Evolutionary conservation across 2,329 filamentous ascomycete genomes (phyloP), one percentile per base, ranked within the genome.

Genomic region (Colletotrichum destructivum): DNA sequence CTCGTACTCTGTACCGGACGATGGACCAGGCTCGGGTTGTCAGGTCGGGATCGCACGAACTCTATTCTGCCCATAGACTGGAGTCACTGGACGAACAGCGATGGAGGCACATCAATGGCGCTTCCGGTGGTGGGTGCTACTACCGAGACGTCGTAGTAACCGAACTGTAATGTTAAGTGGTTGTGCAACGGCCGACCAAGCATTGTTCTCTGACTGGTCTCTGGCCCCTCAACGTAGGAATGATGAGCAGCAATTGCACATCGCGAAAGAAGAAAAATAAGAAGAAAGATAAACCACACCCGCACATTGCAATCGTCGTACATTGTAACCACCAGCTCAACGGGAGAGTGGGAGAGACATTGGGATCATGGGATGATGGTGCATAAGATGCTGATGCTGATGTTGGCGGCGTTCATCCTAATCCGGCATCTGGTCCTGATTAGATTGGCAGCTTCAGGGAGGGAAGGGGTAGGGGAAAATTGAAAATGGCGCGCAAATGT

Each of bases 1-100:
- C 69, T 69, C 69, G 65, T 71, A 69, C 69, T 59, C 63, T 65
- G 65, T 71, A 69, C 63, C 59, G 69, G 64, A 69, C 52, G 69
- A 69, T 54, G 52, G 57, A 26, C 21, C 11, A 12, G 6, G 18
- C 3, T 7, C 49, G 46, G 63, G 68, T 71, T 68, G 63, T 62
- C 63, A 71, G 63, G 68, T 71, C 51, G 56, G 49, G 68, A 71
- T 38, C 68, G 68, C 63, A 71, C 63, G 44, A 67, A 67, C 56
- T 67, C 62, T 56, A 62, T 65, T 46, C n/a, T 35, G 35, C 35
- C 35, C 9, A 11, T 38, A 38, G 35, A 38, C 9, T 38, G 35
- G 35, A 38, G 35, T 11, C 35, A 38, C 35, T 57, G 35, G 54
- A 23, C 35, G 54, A 42, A 40, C 35, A 57, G 21, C 54, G 38